A percentile compares a stretch with the other conserved stretches of the same genome.
phyloP scores from a whole-genome alignment of 179 eudicot species.

The Spergularia azorica region DNA sequence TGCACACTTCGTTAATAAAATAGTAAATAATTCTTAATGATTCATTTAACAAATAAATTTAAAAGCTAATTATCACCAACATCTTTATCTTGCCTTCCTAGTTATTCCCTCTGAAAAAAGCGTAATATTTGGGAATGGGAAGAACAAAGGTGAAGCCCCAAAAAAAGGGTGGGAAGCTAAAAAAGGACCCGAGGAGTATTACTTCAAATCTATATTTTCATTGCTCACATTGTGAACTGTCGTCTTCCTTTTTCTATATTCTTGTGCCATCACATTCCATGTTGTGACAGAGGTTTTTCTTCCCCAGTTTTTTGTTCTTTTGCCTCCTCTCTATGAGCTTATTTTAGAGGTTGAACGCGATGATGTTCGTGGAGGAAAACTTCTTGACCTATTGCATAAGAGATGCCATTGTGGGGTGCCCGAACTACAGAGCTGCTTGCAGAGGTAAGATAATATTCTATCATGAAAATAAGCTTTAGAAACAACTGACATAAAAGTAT shows the following conservation, averaged over 20 bases:
- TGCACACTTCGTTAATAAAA: too few species aligned
- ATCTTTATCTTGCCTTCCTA: too few species aligned
- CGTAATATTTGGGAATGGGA: too few species aligned
- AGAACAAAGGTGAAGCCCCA: too few species aligned
- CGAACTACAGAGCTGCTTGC: constrained; percentile 91
- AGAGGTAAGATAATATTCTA: constrained; percentile 49
- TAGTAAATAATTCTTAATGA: too few species aligned
- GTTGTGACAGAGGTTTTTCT: constrained; percentile 30
- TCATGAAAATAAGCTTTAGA: background rate
- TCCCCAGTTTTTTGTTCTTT: constrained; percentile 77
- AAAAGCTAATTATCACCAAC: too few species aligned
- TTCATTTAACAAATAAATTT: too few species aligned
- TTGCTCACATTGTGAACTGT: background rate
- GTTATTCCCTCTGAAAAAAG: too few species aligned
- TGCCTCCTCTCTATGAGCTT: constrained; percentile 92
- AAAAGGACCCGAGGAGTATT: background rate
- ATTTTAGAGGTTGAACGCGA: constrained; percentile 89
- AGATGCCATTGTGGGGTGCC: constrained; percentile 99
- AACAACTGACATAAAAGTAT: background rate
- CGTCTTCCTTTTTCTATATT: background rate
- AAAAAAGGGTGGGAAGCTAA: too few species aligned
- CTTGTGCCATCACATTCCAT: background rate
- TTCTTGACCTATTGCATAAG: constrained; percentile 85
- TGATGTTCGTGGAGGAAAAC: constrained; percentile 75
- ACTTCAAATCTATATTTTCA: background rate